phyloP scores from a whole-genome alignment of 2,329 filamentous ascomycete genomes.

The Aureobasidium namibiae region DNA sequence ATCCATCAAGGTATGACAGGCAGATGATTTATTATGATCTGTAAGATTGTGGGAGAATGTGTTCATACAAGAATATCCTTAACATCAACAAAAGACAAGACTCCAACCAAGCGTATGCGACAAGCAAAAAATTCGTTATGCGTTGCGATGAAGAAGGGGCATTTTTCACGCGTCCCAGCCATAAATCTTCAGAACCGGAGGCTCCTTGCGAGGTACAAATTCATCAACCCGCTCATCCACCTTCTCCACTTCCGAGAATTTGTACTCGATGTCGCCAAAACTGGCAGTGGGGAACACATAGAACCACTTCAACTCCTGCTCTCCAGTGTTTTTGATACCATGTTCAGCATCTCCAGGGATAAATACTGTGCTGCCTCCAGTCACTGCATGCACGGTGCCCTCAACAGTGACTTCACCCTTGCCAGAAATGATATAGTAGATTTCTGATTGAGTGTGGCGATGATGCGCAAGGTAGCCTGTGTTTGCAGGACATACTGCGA shows the following conservation, averaged over 20 bases:
- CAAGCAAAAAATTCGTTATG: neutral
- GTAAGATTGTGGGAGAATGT: too few species aligned
- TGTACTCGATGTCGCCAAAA: conserved; percentile 13
- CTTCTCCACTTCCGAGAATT: conserved; percentile 10
- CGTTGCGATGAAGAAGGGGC: too few species aligned
- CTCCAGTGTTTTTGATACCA: conserved; percentile 22
- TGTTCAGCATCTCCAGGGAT: conserved; percentile 39
- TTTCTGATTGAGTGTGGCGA: conserved; percentile 35
- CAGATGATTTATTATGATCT: too few species aligned
- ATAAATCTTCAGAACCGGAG: neutral
- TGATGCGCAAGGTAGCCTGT: conserved; percentile 32
- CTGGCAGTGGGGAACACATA: conserved; percentile 13
- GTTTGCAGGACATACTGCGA: conserved; percentile 27
- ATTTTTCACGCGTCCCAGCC: neutral
- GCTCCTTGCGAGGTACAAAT: neutral
- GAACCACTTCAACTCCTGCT: conserved; percentile 12
- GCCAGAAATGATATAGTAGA: conserved; percentile 36
- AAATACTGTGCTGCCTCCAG: conserved; percentile 30
- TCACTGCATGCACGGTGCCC: conserved; percentile 26
- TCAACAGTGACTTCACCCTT: conserved; percentile 33
- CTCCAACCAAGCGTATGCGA: neutral
- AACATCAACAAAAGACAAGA: neutral
- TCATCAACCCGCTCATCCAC: neutral
- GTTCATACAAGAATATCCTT: too few species aligned
- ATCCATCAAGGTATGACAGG: neutral